phyloP scores from a whole-genome alignment of 2,329 filamentous ascomycete genomes.

The Exophiala alcalophila region DNA sequence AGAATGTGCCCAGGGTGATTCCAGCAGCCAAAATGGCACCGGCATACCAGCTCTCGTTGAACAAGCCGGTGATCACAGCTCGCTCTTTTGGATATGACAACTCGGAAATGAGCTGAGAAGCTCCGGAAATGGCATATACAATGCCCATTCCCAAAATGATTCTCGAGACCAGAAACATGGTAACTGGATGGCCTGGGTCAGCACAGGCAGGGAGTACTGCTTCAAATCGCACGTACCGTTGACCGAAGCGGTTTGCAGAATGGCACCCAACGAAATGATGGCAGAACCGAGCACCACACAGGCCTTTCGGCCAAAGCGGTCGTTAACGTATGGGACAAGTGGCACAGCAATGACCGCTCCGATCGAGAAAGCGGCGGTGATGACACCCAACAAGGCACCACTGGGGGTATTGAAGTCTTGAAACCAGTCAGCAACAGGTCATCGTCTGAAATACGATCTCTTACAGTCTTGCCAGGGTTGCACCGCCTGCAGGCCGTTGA shows the following conservation, averaged over 20 bases:
- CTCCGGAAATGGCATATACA: conserved; percentile 16
- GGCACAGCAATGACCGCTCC: conserved; percentile 49
- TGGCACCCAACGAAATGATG: conserved; percentile 47
- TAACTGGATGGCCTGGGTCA: conserved; percentile 10
- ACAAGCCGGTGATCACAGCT: conserved; percentile 49
- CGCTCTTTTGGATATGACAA: conserved; percentile 50
- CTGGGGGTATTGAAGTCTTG: conserved; percentile 46
- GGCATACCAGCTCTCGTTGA: conserved; percentile 55
- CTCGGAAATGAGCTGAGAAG: conserved; percentile 43
- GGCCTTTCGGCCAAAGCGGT: conserved; percentile 46
- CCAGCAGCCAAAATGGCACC: conserved; percentile 50
- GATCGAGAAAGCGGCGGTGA: conserved; percentile 36
- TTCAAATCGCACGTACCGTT: conserved; percentile 10
- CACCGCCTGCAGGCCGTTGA: conserved; percentile 24
- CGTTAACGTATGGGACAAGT: conserved; percentile 47
- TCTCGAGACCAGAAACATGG: conserved; percentile 19
- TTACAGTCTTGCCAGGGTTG: conserved; percentile 32
- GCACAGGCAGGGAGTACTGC: background rate
- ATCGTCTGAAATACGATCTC: conserved; percentile 40
- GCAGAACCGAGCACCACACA: conserved; percentile 49
- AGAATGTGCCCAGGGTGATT: conserved; percentile 47
- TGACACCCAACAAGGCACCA: conserved; percentile 16
- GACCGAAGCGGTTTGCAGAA: conserved; percentile 35
- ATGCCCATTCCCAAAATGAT: conserved; percentile 23
- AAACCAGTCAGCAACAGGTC: conserved; percentile 45